Evolutionary conservation across 1,284 basidiomycete genomes (phyloP).

Genomic region (Quambalaria eucalypti): DNA sequence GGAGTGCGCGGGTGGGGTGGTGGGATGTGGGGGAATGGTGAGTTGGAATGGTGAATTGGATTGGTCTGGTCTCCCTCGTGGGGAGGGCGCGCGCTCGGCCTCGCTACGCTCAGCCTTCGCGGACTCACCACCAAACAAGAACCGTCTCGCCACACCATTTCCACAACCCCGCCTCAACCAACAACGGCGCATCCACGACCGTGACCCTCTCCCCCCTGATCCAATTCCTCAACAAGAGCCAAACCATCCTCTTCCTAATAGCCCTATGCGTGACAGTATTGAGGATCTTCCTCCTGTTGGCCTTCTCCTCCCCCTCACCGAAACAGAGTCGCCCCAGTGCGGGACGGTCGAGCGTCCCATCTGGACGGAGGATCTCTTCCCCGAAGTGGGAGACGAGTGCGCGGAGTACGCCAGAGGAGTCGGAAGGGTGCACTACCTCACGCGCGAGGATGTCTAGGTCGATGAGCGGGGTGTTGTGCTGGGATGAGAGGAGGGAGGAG

Average conservation of each 20-base stretch:
- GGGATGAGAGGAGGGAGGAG: constrained; percentile 60
- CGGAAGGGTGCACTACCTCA: constrained; percentile 75
- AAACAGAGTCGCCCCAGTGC: constrained; percentile 80
- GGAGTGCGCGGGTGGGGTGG: too few relatives aligned
- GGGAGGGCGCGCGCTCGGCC: too few relatives aligned
- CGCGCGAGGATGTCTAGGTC: constrained; percentile 88
- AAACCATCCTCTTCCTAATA: constrained; percentile 67
- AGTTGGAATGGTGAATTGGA: not conserved
- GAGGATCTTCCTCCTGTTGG: constrained; percentile 64
- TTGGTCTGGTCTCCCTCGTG: too few relatives aligned
- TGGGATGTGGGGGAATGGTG: too few relatives aligned
- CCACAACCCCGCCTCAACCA: constrained; percentile 83
- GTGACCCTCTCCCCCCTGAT: constrained; percentile 66
- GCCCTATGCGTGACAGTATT: constrained; percentile 85
- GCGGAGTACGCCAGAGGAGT: constrained; percentile 56
- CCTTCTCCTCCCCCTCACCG: constrained; percentile 48
- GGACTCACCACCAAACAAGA: constrained; percentile 74
- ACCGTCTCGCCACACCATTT: constrained; percentile 73
- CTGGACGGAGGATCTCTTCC: constrained; percentile 56
- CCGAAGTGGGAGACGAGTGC: constrained; percentile 69
- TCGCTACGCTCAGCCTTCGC: not conserved
- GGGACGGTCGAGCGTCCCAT: constrained; percentile 71
- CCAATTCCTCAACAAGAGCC: constrained; percentile 65
- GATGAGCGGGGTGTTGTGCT: constrained; percentile 64
- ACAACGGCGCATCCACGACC: constrained; percentile 82